phyloP scores from a whole-genome alignment of 345 rosid species.

The Mercurialis annua region DNA sequence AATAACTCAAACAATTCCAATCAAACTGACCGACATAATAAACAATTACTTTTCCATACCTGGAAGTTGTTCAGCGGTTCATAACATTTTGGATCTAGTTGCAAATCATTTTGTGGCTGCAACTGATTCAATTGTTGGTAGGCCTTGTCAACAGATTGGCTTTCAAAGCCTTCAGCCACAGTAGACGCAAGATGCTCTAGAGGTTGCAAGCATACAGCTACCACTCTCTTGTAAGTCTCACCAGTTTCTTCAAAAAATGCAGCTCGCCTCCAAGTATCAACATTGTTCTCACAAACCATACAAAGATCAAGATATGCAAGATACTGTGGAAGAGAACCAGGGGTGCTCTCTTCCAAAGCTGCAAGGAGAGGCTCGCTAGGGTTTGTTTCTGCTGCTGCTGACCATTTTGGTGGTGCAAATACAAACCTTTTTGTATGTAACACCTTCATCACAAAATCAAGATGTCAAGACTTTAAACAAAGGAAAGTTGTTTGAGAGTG shows the following conservation, averaged over 20 bases:
- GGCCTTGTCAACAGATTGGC: constrained; percentile 40
- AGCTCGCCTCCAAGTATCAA: constrained; percentile 90
- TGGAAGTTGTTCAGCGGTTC: constrained; percentile 64
- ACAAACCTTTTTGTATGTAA: constrained; percentile 66
- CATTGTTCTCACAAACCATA: constrained; percentile 90
- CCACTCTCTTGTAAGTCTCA: constrained; percentile 83
- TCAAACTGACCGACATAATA: constrained; percentile 4
- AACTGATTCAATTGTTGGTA: constrained; percentile 44
- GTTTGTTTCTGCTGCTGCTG: constrained; percentile 97
- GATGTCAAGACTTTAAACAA: constrained; percentile 15
- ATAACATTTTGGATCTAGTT: constrained; percentile 42
- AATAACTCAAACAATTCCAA: background rate
- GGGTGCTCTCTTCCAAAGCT: constrained; percentile 69
- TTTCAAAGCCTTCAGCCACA: constrained; percentile 55
- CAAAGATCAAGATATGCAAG: constrained; percentile 94
- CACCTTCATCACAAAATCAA: constrained; percentile 42
- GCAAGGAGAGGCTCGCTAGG: constrained; percentile 91
- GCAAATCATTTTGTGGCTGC: constrained; percentile 40
- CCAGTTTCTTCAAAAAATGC: constrained; percentile 93
- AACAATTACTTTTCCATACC: constrained; percentile 37
- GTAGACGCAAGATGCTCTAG: constrained; percentile 71
- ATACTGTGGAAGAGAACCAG: constrained; percentile 67
- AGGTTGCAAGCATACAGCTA: constrained; percentile 72
- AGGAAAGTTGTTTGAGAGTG: background rate
- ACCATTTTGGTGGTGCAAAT: constrained; percentile 92